These are phyloP conservation scores for Cytospora leucostoma DNA, from an alignment of 2,329 filamentous ascomycete species.

Conservation along the genomic window DNA sequence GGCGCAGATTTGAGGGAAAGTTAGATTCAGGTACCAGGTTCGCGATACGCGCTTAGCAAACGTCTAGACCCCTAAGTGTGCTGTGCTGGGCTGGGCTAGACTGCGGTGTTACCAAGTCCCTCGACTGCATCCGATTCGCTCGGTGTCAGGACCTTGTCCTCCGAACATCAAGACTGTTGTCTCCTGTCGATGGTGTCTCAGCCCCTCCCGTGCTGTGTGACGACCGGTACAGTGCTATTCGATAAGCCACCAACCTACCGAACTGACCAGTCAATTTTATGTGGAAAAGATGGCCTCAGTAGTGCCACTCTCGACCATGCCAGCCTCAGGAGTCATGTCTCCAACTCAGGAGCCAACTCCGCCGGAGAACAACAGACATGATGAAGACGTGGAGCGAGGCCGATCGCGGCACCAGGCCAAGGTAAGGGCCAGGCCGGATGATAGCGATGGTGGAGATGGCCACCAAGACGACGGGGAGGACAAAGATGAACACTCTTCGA, in stretches of 20 bases:
- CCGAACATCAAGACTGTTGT: conserved; percentile 4
- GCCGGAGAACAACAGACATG: conserved; percentile 44
- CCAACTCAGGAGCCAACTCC: conserved; percentile 45
- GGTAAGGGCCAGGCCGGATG: conserved; percentile 43
- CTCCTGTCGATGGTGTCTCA: conserved; percentile 17
- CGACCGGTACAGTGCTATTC: conserved; percentile 3
- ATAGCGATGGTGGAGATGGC: conserved; percentile 42
- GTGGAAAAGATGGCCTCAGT: conserved; percentile 46
- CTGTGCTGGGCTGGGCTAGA: conserved; percentile 18
- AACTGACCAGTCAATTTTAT: conserved; percentile 14
- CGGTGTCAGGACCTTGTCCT: conserved; percentile 10
- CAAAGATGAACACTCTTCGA: conserved; percentile 51
- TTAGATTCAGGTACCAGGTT: conserved; percentile 2
- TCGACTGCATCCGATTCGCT: conserved; percentile 25
- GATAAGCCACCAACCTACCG: conserved; percentile 5
- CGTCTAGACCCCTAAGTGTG: neutral
- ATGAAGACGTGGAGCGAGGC: conserved; percentile 43
- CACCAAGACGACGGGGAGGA: conserved; percentile 42
- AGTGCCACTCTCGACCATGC: conserved; percentile 42
- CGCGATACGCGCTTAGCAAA: conserved; percentile 2
- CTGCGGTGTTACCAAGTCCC: conserved; percentile 22
- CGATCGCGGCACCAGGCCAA: conserved; percentile 46
- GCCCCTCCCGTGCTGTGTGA: conserved; percentile 21
- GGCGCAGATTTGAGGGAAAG: neutral
- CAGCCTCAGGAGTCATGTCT: conserved; percentile 46